Conservation (phyloP, 2,329 filamentous ascomycete genomes). For the Colletotrichum caudatum region DNA sequence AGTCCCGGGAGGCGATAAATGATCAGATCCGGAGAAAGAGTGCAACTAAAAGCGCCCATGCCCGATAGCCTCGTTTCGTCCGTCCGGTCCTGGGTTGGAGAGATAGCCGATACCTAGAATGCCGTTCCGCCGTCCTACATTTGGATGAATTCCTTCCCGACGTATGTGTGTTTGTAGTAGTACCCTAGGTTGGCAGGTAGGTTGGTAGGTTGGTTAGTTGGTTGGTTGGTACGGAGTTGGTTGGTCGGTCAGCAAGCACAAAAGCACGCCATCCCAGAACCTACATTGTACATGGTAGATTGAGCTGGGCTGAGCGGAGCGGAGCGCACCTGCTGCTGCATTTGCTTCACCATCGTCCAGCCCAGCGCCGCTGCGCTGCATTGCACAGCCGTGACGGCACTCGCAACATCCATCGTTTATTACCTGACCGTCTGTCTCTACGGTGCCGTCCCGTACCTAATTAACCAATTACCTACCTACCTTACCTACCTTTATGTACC, state of each 20-base stretch:
- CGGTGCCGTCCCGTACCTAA: too few species aligned
- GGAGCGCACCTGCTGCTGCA: neutral
- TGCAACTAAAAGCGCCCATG: neutral
- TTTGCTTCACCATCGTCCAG: neutral
- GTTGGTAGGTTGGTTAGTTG: neutral
- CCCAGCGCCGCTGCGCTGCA: neutral
- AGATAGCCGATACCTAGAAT: slow-evolving; percentile 3
- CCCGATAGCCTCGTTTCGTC: too few species aligned
- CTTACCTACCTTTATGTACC: neutral
- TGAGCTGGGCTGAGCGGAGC: too few species aligned
- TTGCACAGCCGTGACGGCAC: slow-evolving; percentile 3
- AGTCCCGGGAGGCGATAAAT: too few species aligned
- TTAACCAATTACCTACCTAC: neutral
- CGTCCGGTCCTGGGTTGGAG: neutral
- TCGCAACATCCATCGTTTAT: neutral
- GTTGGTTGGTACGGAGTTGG: neutral
- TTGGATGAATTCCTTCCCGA: neutral
- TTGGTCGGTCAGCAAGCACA: neutral
- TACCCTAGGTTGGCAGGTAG: too few species aligned
- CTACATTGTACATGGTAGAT: too few species aligned
- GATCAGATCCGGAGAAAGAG: neutral
- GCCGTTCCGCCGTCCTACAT: slow-evolving; percentile 21
- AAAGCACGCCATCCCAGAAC: neutral
- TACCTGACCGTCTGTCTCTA: slow-evolving; percentile 1
- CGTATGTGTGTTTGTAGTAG: neutral